Percentiles rank a stretch among this genome's conserved stretches.
Evolutionary conservation across 2,329 filamentous ascomycete genomes (phyloP).

Genomic region (Tolypocladium nubicola): DNA sequence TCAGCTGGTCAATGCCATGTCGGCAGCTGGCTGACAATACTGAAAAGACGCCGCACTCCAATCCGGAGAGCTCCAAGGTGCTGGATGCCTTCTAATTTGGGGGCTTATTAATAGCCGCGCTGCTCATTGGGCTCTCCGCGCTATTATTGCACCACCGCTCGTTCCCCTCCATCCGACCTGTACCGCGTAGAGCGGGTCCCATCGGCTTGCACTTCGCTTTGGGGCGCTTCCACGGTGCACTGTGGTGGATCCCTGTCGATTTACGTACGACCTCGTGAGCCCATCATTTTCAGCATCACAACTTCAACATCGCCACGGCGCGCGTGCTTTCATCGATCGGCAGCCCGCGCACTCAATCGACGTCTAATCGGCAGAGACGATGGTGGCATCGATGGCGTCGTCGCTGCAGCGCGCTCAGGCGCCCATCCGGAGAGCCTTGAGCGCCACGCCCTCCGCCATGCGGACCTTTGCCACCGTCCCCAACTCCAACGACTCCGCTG

Average conservation of each 20-base stretch:
- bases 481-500: slow-evolving; percentile 14
- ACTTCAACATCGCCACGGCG: not conserved
- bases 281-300: not conserved
- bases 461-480: slow-evolving; percentile 38
- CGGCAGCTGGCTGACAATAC: too few species aligned
- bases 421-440: slow-evolving; percentile 30
- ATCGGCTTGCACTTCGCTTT: not conserved
- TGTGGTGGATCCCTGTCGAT: not conserved
- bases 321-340: not conserved
- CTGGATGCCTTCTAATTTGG: too few species aligned
- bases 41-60: too few species aligned
- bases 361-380: not conserved
- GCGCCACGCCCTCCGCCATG: slow-evolving; percentile 16
- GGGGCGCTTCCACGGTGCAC: not conserved
- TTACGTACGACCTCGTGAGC: not conserved
- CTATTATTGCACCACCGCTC: too few species aligned
- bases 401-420: slow-evolving; percentile 30
- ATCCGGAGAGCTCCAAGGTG: too few species aligned
- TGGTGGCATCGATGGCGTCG: slow-evolving; percentile 25
- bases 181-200: not conserved
- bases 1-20: too few species aligned
- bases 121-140: not conserved
- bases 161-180: not conserved
- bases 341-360: not conserved
- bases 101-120: not conserved